Evolutionary conservation across 495 filamentous ascomycete species (phyloP), one percentile per base, ranked within the genome.

Genomic region (Margaritispora aquatica): DNA sequence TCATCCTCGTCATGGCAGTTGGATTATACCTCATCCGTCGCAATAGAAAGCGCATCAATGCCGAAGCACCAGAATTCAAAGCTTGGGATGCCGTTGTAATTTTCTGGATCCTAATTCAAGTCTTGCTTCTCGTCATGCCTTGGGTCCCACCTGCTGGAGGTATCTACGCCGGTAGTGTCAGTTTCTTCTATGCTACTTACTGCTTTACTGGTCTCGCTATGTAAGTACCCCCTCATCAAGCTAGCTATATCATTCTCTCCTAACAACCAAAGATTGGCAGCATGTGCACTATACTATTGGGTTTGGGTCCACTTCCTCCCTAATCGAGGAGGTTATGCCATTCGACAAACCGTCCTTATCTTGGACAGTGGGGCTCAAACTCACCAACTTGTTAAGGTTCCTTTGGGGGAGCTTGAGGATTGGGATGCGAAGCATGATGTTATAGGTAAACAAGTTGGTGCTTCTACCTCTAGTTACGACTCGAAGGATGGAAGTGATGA

Each of bases 121-220:
- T 82, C 0, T 87, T 83, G 59, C 70, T 84, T 54, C 66, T 88
- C 21, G 74, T 82, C 19, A 61, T 82, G 66, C 85, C 85, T 3
- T 88, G 84, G 86, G 85, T 83, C 58, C 84, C 85, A 26, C 85
- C 85, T 0, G 72, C 71, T 1, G 73, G 68, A 2, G 85, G 85
- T 0, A 74, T 75, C 0, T 74, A 73, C 36, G 81, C 78, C 0
- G 84, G 84, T 0, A 76, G 82, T 57, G 82, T 87, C 1, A 84
- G 77, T 50, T 87, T 88, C 63, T 87, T 83, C 82, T 87, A 87
- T 58, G 84, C 74, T 2, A 86, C 84, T 4, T 86, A 87, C 55
- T 70, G 74, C 20, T 81, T 80, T 1, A 74, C 76, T 9, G 81
- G 82, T 1, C 72, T 60, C 54, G 49, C n/a, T 27, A 60, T 60